phyloP scores from a whole-genome alignment of 2,329 filamentous ascomycete genomes.

The Scorias spongiosa region DNA sequence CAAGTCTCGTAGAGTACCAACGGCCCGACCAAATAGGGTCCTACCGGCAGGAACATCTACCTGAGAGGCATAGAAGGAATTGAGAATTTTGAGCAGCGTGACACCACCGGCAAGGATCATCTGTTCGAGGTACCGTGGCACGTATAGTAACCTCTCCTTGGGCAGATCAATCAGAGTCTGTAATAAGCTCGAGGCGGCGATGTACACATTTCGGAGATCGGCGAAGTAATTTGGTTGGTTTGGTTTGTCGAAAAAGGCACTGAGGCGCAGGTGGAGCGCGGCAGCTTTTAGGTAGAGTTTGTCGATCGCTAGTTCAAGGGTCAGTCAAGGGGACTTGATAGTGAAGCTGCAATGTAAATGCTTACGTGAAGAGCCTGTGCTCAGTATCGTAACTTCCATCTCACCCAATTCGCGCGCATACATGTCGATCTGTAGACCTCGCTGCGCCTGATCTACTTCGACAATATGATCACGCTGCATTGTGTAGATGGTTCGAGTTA shows the following conservation, averaged over 20 bases:
- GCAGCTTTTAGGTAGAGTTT: constrained; percentile 56
- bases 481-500: constrained; percentile 66
- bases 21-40: constrained; percentile 54
- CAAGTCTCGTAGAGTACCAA: constrained; percentile 54
- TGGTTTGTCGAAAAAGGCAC: constrained; percentile 68
- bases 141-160: constrained; percentile 42
- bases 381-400: constrained; percentile 21
- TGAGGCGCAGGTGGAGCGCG: constrained; percentile 58
- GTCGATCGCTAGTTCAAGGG: constrained; percentile 24
- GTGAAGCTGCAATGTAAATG: background rate
- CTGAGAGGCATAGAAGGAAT: constrained; percentile 60
- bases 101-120: constrained; percentile 75
- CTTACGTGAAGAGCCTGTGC: constrained; percentile 16
- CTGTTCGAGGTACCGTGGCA: constrained; percentile 64
- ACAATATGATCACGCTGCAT: constrained; percentile 59
- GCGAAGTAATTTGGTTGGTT: constrained; percentile 55
- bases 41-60: constrained; percentile 54
- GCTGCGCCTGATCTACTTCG: constrained; percentile 21
- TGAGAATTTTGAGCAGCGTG: constrained; percentile 58
- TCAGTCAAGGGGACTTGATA: constrained; percentile 29
- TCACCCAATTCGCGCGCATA: constrained; percentile 22
- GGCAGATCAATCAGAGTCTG: constrained; percentile 51
- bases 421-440: constrained; percentile 22
- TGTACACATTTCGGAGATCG: constrained; percentile 62
- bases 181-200: constrained; percentile 54